These are phyloP conservation scores for Microsporum canis DNA, from an alignment of 2,329 filamentous ascomycete species.

Conservation along the genomic window DNA sequence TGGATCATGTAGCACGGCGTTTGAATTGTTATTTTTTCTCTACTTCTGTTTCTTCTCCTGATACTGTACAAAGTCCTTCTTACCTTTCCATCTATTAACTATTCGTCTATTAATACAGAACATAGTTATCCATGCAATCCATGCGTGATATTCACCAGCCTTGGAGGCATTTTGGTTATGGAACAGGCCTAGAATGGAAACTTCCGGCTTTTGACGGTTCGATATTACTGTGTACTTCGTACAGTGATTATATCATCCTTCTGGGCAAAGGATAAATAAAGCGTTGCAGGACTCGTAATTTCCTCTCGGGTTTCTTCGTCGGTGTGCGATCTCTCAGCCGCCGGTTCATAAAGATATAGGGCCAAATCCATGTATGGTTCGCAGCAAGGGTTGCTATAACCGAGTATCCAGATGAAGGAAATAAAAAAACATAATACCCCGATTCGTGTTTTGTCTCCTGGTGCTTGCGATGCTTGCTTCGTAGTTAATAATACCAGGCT, in stretches of 20 bases:
- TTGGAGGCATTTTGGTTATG: neutral
- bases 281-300: neutral
- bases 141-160: neutral
- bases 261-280: neutral
- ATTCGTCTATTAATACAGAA: neutral
- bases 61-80: neutral
- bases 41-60: no score
- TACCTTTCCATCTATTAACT: neutral
- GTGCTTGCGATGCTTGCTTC: neutral
- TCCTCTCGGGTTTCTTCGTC: neutral
- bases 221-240: neutral
- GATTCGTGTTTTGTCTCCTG: neutral
- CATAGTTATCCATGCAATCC: neutral
- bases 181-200: neutral
- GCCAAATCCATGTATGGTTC: conserved; percentile 4
- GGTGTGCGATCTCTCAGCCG: neutral
- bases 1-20: neutral
- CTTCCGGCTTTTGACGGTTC: neutral
- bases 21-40: neutral
- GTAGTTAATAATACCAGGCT: conserved; percentile 1
- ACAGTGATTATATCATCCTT: neutral
- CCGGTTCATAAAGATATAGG: neutral
- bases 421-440: neutral
- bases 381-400: neutral
- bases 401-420: neutral